Conservation (phyloP, 208 protist genomes). For the Wallacemonas collosoma region DNA sequence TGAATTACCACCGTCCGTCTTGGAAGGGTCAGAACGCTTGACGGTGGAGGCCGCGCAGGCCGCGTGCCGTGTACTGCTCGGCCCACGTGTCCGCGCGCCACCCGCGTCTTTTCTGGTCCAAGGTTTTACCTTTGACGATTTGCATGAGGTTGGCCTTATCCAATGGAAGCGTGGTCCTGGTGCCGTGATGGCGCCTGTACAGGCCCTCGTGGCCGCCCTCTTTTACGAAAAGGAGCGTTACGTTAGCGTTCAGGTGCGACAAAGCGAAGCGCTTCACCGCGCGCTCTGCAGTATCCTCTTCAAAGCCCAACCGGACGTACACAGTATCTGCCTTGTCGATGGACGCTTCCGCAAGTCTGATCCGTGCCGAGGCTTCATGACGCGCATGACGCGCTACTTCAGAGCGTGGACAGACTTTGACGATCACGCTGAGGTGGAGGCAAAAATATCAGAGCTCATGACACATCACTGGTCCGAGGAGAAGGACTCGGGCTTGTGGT, state of each 20-base stretch:
- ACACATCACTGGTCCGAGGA: slow-evolving; percentile 55
- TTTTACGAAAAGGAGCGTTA: slow-evolving; percentile 70
- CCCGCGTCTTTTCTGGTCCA: slow-evolving; percentile 52
- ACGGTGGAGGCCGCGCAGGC: slow-evolving; percentile 33
- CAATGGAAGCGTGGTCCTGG: slow-evolving; percentile 64
- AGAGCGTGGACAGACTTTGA: slow-evolving; percentile 39
- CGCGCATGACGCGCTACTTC: slow-evolving; percentile 11
- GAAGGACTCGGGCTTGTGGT: slow-evolving; percentile 62
- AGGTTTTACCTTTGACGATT: slow-evolving; percentile 69
- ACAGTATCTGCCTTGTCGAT: slow-evolving; percentile 64
- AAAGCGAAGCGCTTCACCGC: slow-evolving; percentile 47
- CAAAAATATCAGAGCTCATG: slow-evolving; percentile 31
- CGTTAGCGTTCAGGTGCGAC: slow-evolving; percentile 46
- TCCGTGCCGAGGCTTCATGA: slow-evolving; percentile 3
- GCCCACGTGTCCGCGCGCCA: slow-evolving; percentile 23
- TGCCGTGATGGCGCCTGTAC: slow-evolving; percentile 63
- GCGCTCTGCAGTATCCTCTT: slow-evolving; percentile 58
- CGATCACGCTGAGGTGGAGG: slow-evolving; percentile 45
- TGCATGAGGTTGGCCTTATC: slow-evolving; percentile 64
- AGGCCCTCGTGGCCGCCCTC: slow-evolving; percentile 65
- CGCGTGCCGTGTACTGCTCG: slow-evolving; percentile 49
- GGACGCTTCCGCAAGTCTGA: slow-evolving; percentile 19
- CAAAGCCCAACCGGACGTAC: slow-evolving; percentile 56
- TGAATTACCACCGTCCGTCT: slow-evolving; percentile 3
- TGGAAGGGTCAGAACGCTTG: slow-evolving; percentile 20